phyloP scores from a whole-genome alignment of 441 rosid species.

The Populus hybrid region DNA sequence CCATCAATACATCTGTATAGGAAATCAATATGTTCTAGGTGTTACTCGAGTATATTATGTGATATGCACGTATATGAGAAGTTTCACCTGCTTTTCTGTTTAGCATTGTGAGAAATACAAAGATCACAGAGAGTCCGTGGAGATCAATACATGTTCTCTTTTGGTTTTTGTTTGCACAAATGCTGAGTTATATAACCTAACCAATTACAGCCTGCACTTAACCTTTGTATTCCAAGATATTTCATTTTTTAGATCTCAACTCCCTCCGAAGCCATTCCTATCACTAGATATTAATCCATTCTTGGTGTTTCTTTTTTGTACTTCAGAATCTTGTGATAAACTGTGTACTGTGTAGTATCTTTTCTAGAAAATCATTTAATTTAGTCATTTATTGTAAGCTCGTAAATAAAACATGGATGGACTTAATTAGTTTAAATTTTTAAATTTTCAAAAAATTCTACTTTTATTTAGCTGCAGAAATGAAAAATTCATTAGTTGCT shows the following conservation, averaged over 20 bases:
- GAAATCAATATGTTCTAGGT: not conserved
- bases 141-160: not conserved
- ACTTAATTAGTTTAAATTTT: not conserved
- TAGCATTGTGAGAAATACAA: not conserved
- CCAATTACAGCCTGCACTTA: not conserved
- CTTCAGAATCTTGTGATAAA: not conserved
- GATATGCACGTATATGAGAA: not conserved
- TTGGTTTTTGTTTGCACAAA: not conserved
- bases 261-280: not conserved
- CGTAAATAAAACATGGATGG: not conserved
- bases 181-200: not conserved
- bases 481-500: not conserved
- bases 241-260: not conserved
- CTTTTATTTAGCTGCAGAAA: not conserved
- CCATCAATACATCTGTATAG: not conserved
- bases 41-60: not conserved
- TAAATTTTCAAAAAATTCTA: not conserved
- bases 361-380: too few species aligned
- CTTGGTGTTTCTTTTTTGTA: not conserved
- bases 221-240: not conserved
- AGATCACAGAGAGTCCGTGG: not conserved
- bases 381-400: not conserved
- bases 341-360: not conserved
- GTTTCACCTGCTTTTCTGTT: not conserved
- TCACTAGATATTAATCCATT: not conserved